Base-by-base conservation (phyloP, 345 rosid genomes). In the Streptanthus diversifolius region DNA sequence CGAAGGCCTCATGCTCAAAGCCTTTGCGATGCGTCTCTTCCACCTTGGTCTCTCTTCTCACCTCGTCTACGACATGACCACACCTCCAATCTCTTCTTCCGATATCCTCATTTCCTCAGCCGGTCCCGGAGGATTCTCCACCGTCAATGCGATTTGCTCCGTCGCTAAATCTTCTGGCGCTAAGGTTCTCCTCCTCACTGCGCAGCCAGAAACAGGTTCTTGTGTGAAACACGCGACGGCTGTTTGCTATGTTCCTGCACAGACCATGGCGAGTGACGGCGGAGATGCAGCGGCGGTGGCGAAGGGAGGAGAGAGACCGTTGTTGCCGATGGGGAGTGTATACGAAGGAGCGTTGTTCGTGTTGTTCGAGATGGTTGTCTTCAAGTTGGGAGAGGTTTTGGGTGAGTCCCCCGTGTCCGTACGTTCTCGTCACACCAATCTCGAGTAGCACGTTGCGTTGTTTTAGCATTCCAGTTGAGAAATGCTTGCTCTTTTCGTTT, bases 291-390 rank as follows among this genome's bases (percentile, higher is more conserved):
- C 35, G 6, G 72, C 11, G 6, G 72, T 8, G 17, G 80, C 10
- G 49, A 17, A 1, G n/a, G 71, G 30, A 2, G 66, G 19, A 4
- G 58, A 22, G 68, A 65, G 90, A 76, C 60, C 61, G 74, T 61
- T 93, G 83, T 66, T 93, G 80, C 98, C 97, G 49, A 93, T 91
- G 97, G 97, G 95, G 39, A 93, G 96, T 79, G 85, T 85, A 24
- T 93, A 86, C 60, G 97, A 90, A 81, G 96, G 98, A 54, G 88
- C 90, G 3, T 36, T 89, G 90, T 93, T 89, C 48, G 91, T 93
- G 52, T 68, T 89, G 92, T 93, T 90, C 77, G 98, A 93, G 84
- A 87, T 90, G 96, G 92, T 86, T 54, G 85, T 93, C 41, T 86
- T 79, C 77, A 84, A 76, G 53, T 51, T 93, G 55, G 86, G 87